Percentiles rank a stretch among this genome's conserved stretches.
These are phyloP conservation scores for Penicillium expansum DNA, from an alignment of 2,329 filamentous ascomycete species.

Conservation along the genomic window DNA sequence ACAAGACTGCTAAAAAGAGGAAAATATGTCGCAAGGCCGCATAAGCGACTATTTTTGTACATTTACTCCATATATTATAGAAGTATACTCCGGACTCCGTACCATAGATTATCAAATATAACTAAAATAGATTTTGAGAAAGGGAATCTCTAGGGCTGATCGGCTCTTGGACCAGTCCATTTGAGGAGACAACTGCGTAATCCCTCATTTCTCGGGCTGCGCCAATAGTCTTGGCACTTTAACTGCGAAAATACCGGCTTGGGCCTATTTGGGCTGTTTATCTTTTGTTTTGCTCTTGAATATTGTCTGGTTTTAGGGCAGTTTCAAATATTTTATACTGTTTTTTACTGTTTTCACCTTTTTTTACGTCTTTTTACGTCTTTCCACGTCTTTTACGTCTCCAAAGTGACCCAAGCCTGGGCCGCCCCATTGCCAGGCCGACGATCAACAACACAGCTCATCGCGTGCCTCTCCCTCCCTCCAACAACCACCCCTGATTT, in stretches of 20 bases:
- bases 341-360: neutral
- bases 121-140: no score
- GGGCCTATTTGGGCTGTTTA: neutral
- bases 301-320: neutral
- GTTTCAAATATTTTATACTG: neutral
- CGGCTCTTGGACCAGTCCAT: neutral
- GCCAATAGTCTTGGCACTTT: slow-evolving; percentile 7
- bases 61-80: no score
- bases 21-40: no score
- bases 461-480: slow-evolving; percentile 12
- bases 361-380: slow-evolving; percentile 4
- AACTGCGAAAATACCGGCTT: neutral
- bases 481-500: slow-evolving; percentile 5
- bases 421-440: slow-evolving; percentile 21
- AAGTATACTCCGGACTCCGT: no score
- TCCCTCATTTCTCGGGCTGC: slow-evolving; percentile 6
- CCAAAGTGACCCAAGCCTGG: neutral
- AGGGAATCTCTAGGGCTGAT: neutral
- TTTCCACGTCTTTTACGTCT: neutral
- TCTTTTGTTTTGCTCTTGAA: neutral
- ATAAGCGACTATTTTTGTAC: no score
- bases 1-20: no score
- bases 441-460: slow-evolving; percentile 19
- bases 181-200: slow-evolving; percentile 5
- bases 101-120: no score